Base-by-base conservation (phyloP, 2,329 filamentous ascomycete species). In the Myriangium duriaei region DNA sequence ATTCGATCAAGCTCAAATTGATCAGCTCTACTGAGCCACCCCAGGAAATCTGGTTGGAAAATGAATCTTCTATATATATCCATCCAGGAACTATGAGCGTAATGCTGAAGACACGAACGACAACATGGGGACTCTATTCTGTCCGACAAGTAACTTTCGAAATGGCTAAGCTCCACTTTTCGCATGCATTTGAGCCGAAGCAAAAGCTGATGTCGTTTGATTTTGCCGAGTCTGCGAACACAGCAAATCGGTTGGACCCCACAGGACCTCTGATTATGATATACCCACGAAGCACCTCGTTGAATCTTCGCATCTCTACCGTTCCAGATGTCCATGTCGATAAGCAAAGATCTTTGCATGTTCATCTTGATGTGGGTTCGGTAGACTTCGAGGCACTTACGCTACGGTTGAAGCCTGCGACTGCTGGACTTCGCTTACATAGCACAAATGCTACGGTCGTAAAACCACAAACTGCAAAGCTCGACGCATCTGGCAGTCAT, bases 321-420 rank as follows among this genome's bases (percentile, higher is more conserved):
- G 76, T 81, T 0, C 79, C 72, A 44, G 65, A 77, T 31, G 79
- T 92, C 15, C 77, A 88, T 44, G 72, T 98, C 4, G 83, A 92
- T 53, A 78, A 78, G 47, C 77, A 79, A 49, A 82, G 82, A 41
- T 77, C 74, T 1, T 65, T 96, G 1, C 82, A 93, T 42, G 63
- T 98, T 13, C 68, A 76, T 35, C 60, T 94, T 10, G 64, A 64
- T 9, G 76, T 78, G 9, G 87, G 86, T 1, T 81, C 79, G 71
- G 93, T 94, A 52, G 59, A 76, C 2, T 64, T 75, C 30, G 51
- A 57, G 9, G 56, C 51, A 17, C 62, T 68, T 21, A 61, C 67
- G 13, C 50, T 77, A 29, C 64, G 65, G 9, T 52, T 77, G n/a
- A 66, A 68, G 40, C 67, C 73, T 34, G 70, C 67, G n/a, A 73